Percentiles rank a stretch among this genome's conserved stretches.
phyloP scores from a whole-genome alignment of 805 yeast genomes.

The Zygosaccharomyces gambellarensis region DNA sequence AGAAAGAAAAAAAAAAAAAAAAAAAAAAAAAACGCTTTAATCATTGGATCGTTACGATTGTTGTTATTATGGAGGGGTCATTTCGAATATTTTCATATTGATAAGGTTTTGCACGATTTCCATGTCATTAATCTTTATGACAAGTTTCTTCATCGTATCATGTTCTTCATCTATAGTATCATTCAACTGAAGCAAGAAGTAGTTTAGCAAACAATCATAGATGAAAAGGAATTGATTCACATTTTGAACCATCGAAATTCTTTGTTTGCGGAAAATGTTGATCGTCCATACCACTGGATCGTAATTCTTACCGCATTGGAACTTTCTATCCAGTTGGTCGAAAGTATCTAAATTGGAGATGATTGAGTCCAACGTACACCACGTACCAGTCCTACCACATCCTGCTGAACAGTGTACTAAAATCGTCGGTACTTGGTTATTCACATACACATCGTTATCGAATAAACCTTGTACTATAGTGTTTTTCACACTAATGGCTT shows the following conservation, averaged over 20 bases:
- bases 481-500: constrained; percentile 46
- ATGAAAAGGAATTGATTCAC: constrained; percentile 69
- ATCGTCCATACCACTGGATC: constrained; percentile 63
- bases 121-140: constrained; percentile 13
- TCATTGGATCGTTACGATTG: neutral
- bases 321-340: constrained; percentile 13
- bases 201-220: constrained; percentile 51
- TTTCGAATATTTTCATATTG: constrained; percentile 9
- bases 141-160: constrained; percentile 6
- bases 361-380: constrained; percentile 63
- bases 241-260: constrained; percentile 82
- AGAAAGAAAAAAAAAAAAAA: neutral
- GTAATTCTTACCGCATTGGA: constrained; percentile 11
- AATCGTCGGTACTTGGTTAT: constrained; percentile 44
- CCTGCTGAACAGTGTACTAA: constrained; percentile 95
- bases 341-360: constrained; percentile 37
- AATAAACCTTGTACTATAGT: constrained; percentile 35
- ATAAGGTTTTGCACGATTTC: constrained; percentile 10
- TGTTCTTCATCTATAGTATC: constrained; percentile 8
- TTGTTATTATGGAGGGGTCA: constrained; percentile 3
- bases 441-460: constrained; percentile 10
- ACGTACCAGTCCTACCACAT: constrained; percentile 93
- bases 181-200: constrained; percentile 21
- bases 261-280: constrained; percentile 62
- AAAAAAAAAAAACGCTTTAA: neutral